Percentiles rank a stretch among this genome's conserved stretches.
These are phyloP conservation scores for Coemansia sp. DNA, from an alignment of 192 early-diverging fungal genomes.

Conservation along the genomic window DNA sequence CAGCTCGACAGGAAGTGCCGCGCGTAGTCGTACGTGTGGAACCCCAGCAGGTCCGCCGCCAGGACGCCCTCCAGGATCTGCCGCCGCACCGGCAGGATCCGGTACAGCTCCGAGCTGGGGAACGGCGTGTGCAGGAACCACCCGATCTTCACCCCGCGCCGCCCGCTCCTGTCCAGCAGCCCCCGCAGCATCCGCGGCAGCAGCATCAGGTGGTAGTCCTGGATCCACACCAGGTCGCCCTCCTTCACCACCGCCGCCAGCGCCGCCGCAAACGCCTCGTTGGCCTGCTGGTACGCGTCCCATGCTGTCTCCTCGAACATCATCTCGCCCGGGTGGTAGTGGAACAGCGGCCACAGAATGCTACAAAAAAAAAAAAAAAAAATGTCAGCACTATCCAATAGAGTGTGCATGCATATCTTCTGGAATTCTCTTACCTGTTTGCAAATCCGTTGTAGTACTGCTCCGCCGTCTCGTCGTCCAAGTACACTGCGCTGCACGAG, in stretches of 20 bases:
- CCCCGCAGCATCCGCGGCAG: slow-evolving; percentile 82
- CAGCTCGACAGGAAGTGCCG: slow-evolving; percentile 97
- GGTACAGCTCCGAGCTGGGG: slow-evolving; percentile 94
- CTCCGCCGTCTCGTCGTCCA: slow-evolving; percentile 90
- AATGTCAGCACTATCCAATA: neutral
- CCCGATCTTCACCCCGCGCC: slow-evolving; percentile 87
- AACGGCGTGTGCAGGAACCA: slow-evolving; percentile 99
- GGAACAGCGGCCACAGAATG: slow-evolving; percentile 99
- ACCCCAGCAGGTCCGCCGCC: slow-evolving; percentile 89
- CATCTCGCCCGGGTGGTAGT: slow-evolving; percentile 99
- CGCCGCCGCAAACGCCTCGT: slow-evolving; percentile 90
- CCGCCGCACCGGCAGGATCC: slow-evolving; percentile 91
- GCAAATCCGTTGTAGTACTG: slow-evolving; percentile 99
- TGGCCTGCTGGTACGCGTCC: slow-evolving; percentile 93
- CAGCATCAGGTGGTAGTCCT: slow-evolving; percentile 99
- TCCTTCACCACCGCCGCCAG: slow-evolving; percentile 82
- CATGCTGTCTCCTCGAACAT: slow-evolving; percentile 92
- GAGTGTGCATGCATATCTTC: neutral
- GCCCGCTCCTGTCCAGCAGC: slow-evolving; percentile 53
- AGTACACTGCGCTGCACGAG: slow-evolving; percentile 90
- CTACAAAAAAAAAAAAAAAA: slow-evolving; percentile 44
- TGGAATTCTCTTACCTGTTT: slow-evolving; percentile 61
- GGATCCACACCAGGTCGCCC: slow-evolving; percentile 87
- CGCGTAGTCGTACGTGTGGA: slow-evolving; percentile 99
- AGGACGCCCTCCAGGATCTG: slow-evolving; percentile 93